Evolutionary conservation across 2,329 filamentous ascomycete genomes (phyloP).

Genomic region (Teratosphaeria zuluensis): DNA sequence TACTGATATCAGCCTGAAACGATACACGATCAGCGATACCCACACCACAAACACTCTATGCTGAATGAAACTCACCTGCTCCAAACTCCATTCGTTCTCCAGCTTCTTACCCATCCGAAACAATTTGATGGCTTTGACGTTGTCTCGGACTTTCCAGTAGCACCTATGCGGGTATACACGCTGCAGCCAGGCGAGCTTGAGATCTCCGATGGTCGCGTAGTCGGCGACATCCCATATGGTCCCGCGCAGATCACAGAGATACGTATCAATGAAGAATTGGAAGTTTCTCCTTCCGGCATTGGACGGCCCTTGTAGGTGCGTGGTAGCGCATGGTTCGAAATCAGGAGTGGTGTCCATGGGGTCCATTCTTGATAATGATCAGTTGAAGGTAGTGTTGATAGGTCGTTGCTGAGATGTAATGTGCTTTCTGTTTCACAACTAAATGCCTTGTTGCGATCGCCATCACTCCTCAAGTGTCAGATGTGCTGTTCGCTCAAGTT

Average conservation of each 20-base stretch:
- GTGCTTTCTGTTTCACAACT: neutral
- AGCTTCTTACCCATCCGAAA: neutral
- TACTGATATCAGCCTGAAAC: neutral
- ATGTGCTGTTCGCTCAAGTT: neutral
- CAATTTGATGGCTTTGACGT: neutral
- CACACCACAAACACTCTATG: neutral
- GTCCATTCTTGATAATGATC: neutral
- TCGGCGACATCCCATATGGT: neutral
- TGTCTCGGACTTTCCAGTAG: neutral
- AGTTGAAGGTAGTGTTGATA: neutral
- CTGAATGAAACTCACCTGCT: neutral
- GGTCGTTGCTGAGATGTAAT: neutral
- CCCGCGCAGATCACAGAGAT: neutral
- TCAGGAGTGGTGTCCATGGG: neutral
- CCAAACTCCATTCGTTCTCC: neutral
- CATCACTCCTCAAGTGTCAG: neutral
- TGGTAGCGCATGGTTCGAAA: neutral
- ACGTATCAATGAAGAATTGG: neutral
- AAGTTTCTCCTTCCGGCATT: neutral
- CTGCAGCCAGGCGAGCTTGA: neutral
- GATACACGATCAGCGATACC: neutral
- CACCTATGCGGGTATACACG: neutral
- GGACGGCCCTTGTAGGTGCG: neutral
- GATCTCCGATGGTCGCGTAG: neutral
- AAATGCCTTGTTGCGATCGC: neutral